Conservation (phyloP, 495 filamentous ascomycete species). For the Neurospora sublineolata region DNA sequence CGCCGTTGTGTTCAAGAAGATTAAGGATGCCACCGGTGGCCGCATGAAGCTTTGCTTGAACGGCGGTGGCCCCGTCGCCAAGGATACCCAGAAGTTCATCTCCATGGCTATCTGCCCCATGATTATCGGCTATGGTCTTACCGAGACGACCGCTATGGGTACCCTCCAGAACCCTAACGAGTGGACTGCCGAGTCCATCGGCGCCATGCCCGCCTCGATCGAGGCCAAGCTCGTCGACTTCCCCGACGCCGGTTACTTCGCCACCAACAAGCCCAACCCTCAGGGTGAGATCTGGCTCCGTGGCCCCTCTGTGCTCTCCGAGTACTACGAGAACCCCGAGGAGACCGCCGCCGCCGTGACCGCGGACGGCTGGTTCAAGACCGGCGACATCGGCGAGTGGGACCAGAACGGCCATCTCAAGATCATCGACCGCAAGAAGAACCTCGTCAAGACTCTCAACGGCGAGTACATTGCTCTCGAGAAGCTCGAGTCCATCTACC, state of each 20-base stretch:
- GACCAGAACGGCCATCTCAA: constrained; percentile 67
- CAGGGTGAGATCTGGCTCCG: constrained; percentile 94
- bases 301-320: constrained; percentile 57
- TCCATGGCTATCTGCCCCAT: constrained; percentile 81
- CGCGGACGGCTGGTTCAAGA: constrained; percentile 88
- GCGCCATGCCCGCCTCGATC: constrained; percentile 66
- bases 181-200: constrained; percentile 76
- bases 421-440: constrained; percentile 98
- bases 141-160: constrained; percentile 92
- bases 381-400: constrained; percentile 89
- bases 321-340: constrained; percentile 73
- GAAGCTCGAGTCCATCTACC: constrained; percentile 96
- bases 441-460: constrained; percentile 87
- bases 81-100: constrained; percentile 78
- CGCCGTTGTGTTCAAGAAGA: constrained; percentile 74
- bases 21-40: constrained; percentile 83
- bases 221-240: constrained; percentile 96
- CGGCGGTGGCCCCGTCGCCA: constrained; percentile 75
- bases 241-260: constrained; percentile 80
- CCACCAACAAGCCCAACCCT: constrained; percentile 74
- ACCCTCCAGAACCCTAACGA: constrained; percentile 78
- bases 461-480: constrained; percentile 98
- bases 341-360: constrained; percentile 68
- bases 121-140: constrained; percentile 91
- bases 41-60: constrained; percentile 72